Conservation (phyloP, 2,329 filamentous ascomycete genomes). For the Didymella glomerata region DNA sequence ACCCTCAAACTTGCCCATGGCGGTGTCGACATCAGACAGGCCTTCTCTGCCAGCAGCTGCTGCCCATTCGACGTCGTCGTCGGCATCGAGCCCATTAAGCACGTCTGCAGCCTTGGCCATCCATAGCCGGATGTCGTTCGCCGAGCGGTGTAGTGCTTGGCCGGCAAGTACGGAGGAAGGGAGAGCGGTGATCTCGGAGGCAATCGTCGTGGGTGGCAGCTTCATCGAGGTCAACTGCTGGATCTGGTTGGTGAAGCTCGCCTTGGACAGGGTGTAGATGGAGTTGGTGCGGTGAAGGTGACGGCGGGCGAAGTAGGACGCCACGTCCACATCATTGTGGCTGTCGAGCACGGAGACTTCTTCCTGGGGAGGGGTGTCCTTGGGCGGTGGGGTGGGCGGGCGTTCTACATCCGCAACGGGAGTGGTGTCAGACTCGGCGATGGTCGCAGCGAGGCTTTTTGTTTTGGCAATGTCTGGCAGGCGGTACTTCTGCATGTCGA, state of each 20-base stretch:
- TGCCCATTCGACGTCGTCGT: constrained; percentile 97
- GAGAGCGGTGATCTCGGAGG: constrained; percentile 83
- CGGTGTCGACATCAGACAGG: constrained; percentile 70
- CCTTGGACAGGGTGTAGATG: constrained; percentile 90
- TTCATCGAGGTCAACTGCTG: constrained; percentile 90
- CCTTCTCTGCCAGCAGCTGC: constrained; percentile 87
- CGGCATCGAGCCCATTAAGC: constrained; percentile 85
- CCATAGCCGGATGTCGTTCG: constrained; percentile 93
- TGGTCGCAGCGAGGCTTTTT: constrained; percentile 60
- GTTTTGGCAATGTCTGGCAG: constrained; percentile 75
- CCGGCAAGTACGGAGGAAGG: constrained; percentile 85
- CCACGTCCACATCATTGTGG: constrained; percentile 58
- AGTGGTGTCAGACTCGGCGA: constrained; percentile 30
- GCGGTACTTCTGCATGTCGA: constrained; percentile 78
- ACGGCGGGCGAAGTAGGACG: constrained; percentile 72
- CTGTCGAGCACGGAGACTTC: constrained; percentile 46
- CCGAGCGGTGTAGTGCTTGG: constrained; percentile 82
- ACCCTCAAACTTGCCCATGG: constrained; percentile 84
- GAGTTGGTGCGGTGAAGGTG: constrained; percentile 72
- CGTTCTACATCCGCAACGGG: constrained; percentile 27
- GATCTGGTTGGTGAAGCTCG: constrained; percentile 91
- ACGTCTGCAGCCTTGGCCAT: constrained; percentile 92
- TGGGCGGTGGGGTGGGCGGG: constrained; percentile 55
- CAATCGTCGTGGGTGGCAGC: constrained; percentile 85
- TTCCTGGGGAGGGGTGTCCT: constrained; percentile 59